Percentiles rank a stretch among this genome's conserved stretches.
phyloP scores from a whole-genome alignment of 768 basidiomycete species.

The Phylloporus scabripes region DNA sequence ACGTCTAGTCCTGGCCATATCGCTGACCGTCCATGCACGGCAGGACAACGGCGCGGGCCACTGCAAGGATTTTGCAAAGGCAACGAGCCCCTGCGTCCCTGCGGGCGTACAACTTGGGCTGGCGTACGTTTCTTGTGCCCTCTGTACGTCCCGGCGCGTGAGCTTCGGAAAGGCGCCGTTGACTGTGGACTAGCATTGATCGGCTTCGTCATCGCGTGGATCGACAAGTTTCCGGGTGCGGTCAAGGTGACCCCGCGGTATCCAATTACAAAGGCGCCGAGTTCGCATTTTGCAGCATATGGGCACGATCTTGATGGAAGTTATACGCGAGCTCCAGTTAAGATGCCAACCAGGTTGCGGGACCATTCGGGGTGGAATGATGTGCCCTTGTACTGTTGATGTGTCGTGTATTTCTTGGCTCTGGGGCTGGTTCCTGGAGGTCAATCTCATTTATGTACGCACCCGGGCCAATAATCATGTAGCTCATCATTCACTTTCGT shows the following conservation, averaged over 20 bases:
- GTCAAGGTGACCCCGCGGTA: conserved; percentile 23
- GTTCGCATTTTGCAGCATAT: conserved; percentile 22
- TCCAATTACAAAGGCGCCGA: conserved; percentile 28
- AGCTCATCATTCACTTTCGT: conserved; percentile 8
- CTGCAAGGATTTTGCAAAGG: conserved; percentile 27
- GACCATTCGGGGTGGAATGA: conserved; percentile 22
- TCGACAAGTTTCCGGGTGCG: conserved; percentile 26
- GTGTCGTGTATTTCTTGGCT: background rate
- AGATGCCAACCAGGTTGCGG: conserved; percentile 3
- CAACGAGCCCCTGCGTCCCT: conserved; percentile 16
- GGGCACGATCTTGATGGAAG: conserved; percentile 20
- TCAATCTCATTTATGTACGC: background rate
- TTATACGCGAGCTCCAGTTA: conserved; percentile 12
- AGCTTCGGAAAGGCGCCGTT: background rate
- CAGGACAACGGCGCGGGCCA: conserved; percentile 15
- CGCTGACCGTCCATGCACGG: conserved; percentile 27
- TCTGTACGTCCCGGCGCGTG: conserved; percentile 19
- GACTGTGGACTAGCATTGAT: conserved; percentile 11
- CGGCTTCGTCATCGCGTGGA: conserved; percentile 22
- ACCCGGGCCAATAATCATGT: conserved; percentile 1
- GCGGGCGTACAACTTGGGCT: conserved; percentile 24
- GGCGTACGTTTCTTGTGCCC: conserved; percentile 25
- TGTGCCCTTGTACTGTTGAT: conserved; percentile 15
- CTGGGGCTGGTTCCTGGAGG: conserved; percentile 15
- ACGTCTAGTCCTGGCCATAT: conserved; percentile 13